Conservation (phyloP, 495 filamentous ascomycete species). For the Lophiostoma macrostomum region DNA sequence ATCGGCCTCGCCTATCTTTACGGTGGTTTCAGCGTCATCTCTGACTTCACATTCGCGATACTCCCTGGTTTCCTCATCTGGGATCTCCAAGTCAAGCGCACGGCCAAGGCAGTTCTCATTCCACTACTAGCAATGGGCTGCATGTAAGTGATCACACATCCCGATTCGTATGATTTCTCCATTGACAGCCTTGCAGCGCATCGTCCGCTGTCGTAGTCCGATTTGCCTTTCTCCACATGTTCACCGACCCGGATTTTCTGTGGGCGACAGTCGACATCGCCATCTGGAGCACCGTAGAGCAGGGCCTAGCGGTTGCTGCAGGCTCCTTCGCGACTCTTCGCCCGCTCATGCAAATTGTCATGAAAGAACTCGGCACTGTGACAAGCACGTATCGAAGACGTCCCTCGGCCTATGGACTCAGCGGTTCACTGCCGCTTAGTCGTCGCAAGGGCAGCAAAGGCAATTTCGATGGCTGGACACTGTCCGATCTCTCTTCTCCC, state of each 20-base stretch:
- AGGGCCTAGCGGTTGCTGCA: conserved; percentile 26
- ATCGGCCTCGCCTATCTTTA: conserved; percentile 18
- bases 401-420: no score
- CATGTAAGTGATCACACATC: no score
- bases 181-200: no score
- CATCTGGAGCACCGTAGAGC: conserved; percentile 28
- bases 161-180: no score
- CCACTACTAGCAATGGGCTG: conserved; percentile 22
- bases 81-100: conserved; percentile 8
- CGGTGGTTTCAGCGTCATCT: conserved; percentile 20
- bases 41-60: conserved; percentile 23
- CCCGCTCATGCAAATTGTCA: conserved; percentile 13
- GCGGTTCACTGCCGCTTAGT: no score
- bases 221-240: conserved; percentile 8
- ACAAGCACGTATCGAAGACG: background rate
- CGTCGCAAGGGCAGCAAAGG: no score
- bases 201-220: conserved; percentile 19
- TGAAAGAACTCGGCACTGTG: conserved; percentile 2
- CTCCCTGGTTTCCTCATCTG: conserved; percentile 12
- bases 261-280: conserved; percentile 24
- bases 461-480: no score
- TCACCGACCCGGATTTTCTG: conserved; percentile 22
- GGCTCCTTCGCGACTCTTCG: conserved; percentile 22
- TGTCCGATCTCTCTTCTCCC: no score
- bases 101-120: conserved; percentile 15